Conservation (phyloP, 2,329 filamentous ascomycete species). For the Colletotrichum sp. region DNA sequence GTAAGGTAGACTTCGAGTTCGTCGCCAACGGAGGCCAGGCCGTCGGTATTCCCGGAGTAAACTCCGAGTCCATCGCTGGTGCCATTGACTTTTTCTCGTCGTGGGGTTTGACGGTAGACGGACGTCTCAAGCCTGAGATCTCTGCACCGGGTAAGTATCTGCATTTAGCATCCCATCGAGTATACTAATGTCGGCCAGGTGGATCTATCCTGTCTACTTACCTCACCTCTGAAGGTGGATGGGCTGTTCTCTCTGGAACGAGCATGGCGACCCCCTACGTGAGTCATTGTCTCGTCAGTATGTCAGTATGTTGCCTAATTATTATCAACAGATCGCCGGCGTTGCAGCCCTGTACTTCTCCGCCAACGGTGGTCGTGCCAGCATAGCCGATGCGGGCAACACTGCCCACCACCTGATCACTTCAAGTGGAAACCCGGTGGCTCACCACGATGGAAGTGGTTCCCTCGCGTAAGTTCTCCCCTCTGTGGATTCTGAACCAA, state of each 20-base stretch:
- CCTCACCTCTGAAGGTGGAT: conserved; percentile 33
- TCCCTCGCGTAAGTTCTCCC: conserved; percentile 1
- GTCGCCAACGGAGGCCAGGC: not conserved
- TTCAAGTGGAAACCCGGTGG: conserved; percentile 6
- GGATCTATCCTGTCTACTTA: conserved; percentile 64
- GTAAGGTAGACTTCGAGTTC: not conserved
- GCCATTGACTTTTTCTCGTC: conserved; percentile 51
- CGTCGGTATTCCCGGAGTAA: not conserved
- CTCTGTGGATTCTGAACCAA: not conserved
- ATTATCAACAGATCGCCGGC: conserved; percentile 37
- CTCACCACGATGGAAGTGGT: conserved; percentile 1
- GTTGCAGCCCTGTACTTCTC: conserved; percentile 32
- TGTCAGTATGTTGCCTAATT: not conserved
- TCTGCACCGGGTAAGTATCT: conserved; percentile 48
- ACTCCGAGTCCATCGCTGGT: not conserved
- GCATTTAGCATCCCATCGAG: rapidly evolving
- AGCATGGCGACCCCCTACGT: conserved; percentile 62
- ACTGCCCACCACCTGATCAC: not conserved
- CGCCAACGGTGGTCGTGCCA: conserved; percentile 22
- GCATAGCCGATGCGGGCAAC: not conserved
- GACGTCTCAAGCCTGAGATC: conserved; percentile 60
- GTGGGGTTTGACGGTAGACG: conserved; percentile 66
- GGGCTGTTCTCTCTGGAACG: conserved; percentile 57
- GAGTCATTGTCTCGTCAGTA: rapidly evolving
- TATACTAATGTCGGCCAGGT: conserved; percentile 19